Evolutionary conservation across 306 rosid genomes (phyloP), one percentile per base, ranked within the genome.

Genomic region (Vigna reflexopilosa): DNA sequence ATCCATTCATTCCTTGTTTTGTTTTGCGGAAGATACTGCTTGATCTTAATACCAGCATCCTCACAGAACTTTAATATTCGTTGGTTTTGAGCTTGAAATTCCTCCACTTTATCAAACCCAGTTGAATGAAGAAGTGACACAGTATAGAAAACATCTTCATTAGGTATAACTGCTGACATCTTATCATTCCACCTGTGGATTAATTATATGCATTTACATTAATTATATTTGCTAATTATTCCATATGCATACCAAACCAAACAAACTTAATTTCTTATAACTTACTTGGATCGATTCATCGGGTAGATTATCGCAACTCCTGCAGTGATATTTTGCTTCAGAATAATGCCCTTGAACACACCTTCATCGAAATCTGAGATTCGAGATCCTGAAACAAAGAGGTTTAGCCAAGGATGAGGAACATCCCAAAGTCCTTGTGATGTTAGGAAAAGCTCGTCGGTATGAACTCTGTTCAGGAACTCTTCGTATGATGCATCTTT

Each of bases 391-490:
- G 99, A 98, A 38, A 96, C 71, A 68, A 96, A 91, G 44, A 96
- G 75, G 83, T 93, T 90, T 26, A 96, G 3, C 98, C 99, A 96
- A 20, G 99, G 99, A 84, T 96, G 99, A 61, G 98, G 86, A 12
- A 88, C 64, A 0, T 93, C 91, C 99, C 99, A 93, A 0, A 85
- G 78, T 17, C 97, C 98, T 65, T 83, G 62, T 24, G 83, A 4
- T 17, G 86, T 79, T 22, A 91, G 88, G 1, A 11, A 4, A 44
- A 80, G 50, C 86, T 96, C 97, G 28, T 83, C 91, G 0, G 2
- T 0, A 17, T 51, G 88, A 40, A 96, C 97, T 77, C 99, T 83
- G 72, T 93, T 70, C 2, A 93, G 74, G 83, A 96, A 96, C 19
- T 90, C 91, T 32, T 83, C 78, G 16, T 91, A 91, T 0, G 87